Evolutionary conservation across 257 asterid species (phyloP), one percentile per base, ranked within the genome.

Genomic region (Ajuga chamaepitys): DNA sequence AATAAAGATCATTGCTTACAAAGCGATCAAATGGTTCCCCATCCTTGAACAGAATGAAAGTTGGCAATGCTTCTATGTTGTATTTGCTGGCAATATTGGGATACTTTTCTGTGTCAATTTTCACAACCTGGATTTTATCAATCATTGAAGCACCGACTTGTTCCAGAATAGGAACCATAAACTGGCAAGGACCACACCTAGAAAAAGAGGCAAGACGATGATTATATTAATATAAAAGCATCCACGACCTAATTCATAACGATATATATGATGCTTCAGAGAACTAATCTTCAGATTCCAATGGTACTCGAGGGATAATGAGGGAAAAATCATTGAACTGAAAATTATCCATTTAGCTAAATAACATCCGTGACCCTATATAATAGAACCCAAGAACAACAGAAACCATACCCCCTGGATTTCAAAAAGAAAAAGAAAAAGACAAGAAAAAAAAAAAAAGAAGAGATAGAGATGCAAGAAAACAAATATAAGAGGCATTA

Each of bases 181-280:
- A 81, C 64, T 87, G 96, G 83, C 99, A 93, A 45, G 99, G 99
- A 52, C 99, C 99, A 32, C 99, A 93, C 99, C 99, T 93, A 75
- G 66, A 81, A 74, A 62, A n/a, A n/a, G n/a, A 64, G 59, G 41
- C 13, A 46, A 67, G 65, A 40, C 28, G 21, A 38, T 2, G n/a
- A 55, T 52, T 32, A 21, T 16, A 30, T 20, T 57, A 44, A 10
- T 12, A 60, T 53, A 18, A 56, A 56, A 55, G 12, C 51, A 40
- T 35, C 41, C 38, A 22, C 45, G 53, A 62, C 42, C 24, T 37
- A 58, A 58, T n/a, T n/a, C n/a, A n/a, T n/a, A n/a, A n/a, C 62
- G 9, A 30, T 40, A 30, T n/a, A 47, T 37, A 56, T 45, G 18
- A 64, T 62, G 41, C 38, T 40, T 13, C 32, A 35, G 26, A 55